Conservation (phyloP, 2,329 filamentous ascomycete genomes). For the Fusarium annulatum region DNA sequence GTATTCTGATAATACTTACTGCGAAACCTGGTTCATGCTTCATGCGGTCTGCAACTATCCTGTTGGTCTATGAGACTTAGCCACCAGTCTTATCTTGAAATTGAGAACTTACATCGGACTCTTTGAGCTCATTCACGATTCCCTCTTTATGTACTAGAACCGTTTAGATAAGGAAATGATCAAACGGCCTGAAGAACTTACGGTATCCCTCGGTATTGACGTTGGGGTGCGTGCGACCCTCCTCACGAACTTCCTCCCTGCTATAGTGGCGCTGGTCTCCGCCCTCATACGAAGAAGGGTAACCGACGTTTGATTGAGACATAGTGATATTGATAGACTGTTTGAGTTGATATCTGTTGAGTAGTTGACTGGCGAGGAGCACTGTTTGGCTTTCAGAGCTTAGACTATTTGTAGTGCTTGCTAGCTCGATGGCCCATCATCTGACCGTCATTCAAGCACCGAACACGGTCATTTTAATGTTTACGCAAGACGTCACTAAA, state of each 20-base stretch:
- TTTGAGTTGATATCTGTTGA: too few species aligned
- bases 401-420: neutral
- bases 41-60: slow-evolving; percentile 9
- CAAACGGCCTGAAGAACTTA: neutral
- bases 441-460: slow-evolving; percentile 21
- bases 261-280: slow-evolving; percentile 31
- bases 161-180: neutral
- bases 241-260: neutral
- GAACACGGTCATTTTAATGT: neutral
- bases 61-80: slow-evolving; percentile 1
- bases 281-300: slow-evolving; percentile 16
- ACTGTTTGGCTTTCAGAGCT: neutral
- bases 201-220: slow-evolving; percentile 26
- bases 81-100: neutral
- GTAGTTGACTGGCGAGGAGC: neutral
- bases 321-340: neutral
- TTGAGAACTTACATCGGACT: slow-evolving; percentile 2
- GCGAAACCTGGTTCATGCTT: slow-evolving; percentile 30
- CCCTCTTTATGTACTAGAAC: slow-evolving; percentile 9
- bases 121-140: slow-evolving; percentile 28
- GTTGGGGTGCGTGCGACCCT: slow-evolving; percentile 2
- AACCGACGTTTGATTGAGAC: slow-evolving; percentile 26
- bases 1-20: neutral
- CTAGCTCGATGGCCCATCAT: slow-evolving; percentile 3
- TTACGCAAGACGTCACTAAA: slow-evolving; percentile 16